phyloP scores from a whole-genome alignment of 2,329 filamentous ascomycete genomes.

The Penicillium sp. region DNA sequence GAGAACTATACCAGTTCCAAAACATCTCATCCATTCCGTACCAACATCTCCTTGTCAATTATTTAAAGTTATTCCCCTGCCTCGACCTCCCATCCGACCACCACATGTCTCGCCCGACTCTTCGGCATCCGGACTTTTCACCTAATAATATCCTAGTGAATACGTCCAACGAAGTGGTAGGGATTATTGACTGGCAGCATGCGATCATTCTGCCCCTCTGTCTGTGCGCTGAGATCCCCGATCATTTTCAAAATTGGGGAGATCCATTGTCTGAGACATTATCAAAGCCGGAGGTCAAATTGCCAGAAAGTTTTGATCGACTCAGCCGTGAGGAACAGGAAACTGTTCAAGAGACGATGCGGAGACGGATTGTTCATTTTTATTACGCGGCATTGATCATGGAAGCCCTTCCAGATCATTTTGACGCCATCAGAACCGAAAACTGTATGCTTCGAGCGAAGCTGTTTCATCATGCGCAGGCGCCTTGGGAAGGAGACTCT shows the following conservation, averaged over 20 bases:
- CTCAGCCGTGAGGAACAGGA: conserved; percentile 21
- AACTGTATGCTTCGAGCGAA: conserved; percentile 22
- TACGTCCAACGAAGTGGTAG: conserved; percentile 25
- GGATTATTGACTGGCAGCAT: conserved; percentile 42
- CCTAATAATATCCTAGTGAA: conserved; percentile 11
- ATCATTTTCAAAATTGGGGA: conserved; percentile 35
- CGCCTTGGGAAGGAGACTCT: conserved; percentile 30
- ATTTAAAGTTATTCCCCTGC: neutral
- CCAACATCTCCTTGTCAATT: neutral
- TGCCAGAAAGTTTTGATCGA: conserved; percentile 21
- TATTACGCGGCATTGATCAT: conserved; percentile 25
- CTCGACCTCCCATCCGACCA: neutral
- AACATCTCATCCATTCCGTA: neutral
- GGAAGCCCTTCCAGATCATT: conserved; percentile 20
- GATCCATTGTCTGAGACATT: conserved; percentile 25
- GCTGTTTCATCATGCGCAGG: conserved; percentile 18
- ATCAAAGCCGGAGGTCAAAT: conserved; percentile 24
- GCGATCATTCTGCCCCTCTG: conserved; percentile 30
- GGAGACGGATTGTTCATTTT: conserved; percentile 22
- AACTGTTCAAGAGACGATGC: conserved; percentile 17
- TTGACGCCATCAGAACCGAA: conserved; percentile 14
- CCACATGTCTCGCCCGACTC: neutral
- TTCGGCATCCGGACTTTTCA: neutral
- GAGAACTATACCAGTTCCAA: too few relatives aligned
- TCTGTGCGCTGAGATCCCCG: conserved; percentile 33